Evolutionary conservation across 352 stramenopile species (phyloP), one percentile per base, ranked within the genome.

Genomic region (Peronosclerospora sorghi): DNA sequence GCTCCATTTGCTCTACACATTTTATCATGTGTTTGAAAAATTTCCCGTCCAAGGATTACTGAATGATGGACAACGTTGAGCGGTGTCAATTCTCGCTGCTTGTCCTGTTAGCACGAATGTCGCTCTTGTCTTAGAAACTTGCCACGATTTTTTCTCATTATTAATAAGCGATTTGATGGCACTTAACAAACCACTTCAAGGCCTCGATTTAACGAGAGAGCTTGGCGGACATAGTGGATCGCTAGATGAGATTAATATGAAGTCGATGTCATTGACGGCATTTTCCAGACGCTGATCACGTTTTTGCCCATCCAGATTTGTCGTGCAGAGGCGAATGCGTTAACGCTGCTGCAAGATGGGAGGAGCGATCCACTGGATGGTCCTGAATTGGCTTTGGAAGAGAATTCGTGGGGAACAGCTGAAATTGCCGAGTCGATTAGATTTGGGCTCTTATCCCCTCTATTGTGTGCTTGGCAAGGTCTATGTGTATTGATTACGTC

Each of bases 271-370:
- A 0, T 32, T 71, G 6, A 41, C 32, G 19, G 34, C 35, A 0
- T 83, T 14, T 50, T 84, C 5, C 56, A 59, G 8, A 56, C 45
- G 7, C 37, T 86, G 0, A 47, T 85, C 12, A 85, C 73, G 0
- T 85, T 86, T 48, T 55, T 88, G 15, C 76, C 76, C 1, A 40
- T 88, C 18, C 73, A 85, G 41, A 83, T 88, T 24, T 88, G 76
- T 35, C 68, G 76, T 8, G 73, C 76, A 0, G 59, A 84, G 36
- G 51, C 35, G 21, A 86, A 88, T 40, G 60, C 64, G 4, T 40
- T 88, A 34, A 72, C 54, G 7, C 19, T 87, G 5, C 48, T 87
- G 50, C 29, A 30, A 12, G 52, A 87, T 50, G 74, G 72, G 4
- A 45, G 60, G 27, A 45, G 65, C 41, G 51, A 59, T 13, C 61